A percentile compares a stretch with the other conserved stretches of the same genome.
Conservation (phyloP, 495 filamentous ascomycete genomes). For the Terfezia boudieri region DNA sequence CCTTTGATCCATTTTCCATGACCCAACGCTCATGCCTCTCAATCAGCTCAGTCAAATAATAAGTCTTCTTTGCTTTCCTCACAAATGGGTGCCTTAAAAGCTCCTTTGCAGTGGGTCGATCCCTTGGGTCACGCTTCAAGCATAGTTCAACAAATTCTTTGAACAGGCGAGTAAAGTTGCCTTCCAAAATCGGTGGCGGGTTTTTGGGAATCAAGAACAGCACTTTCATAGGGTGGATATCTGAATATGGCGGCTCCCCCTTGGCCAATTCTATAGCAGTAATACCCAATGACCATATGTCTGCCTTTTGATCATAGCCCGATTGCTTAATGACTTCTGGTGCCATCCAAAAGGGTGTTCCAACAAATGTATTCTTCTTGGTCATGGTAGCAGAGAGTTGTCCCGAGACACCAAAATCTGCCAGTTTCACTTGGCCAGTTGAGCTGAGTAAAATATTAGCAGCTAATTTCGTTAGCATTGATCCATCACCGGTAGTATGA, state of each 20-base stretch:
- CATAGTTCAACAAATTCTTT: conserved; percentile 84
- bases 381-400: conserved; percentile 96
- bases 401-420: conserved; percentile 93
- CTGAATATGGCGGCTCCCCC: conserved; percentile 79
- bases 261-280: conserved; percentile 85
- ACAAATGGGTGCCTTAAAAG: conserved; percentile 83
- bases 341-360: conserved; percentile 98
- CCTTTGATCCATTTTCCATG: conserved; percentile 40
- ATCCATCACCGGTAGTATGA: not conserved
- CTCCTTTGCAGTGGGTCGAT: conserved; percentile 64
- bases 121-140: conserved; percentile 71
- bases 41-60: conserved; percentile 61
- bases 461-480: conserved; percentile 23
- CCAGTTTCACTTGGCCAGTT: conserved; percentile 82
- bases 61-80: conserved; percentile 66
- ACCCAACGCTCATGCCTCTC: conserved; percentile 30
- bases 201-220: conserved; percentile 93
- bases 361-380: conserved; percentile 95
- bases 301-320: conserved; percentile 91
- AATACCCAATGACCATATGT: conserved; percentile 95
- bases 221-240: conserved; percentile 93
- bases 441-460: conserved; percentile 77
- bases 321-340: conserved; percentile 95
- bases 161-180: conserved; percentile 68
- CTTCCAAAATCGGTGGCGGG: conserved; percentile 64